These are phyloP conservation scores for Patellaria atrata DNA, from an alignment of 495 filamentous ascomycete genomes.

Conservation along the genomic window DNA sequence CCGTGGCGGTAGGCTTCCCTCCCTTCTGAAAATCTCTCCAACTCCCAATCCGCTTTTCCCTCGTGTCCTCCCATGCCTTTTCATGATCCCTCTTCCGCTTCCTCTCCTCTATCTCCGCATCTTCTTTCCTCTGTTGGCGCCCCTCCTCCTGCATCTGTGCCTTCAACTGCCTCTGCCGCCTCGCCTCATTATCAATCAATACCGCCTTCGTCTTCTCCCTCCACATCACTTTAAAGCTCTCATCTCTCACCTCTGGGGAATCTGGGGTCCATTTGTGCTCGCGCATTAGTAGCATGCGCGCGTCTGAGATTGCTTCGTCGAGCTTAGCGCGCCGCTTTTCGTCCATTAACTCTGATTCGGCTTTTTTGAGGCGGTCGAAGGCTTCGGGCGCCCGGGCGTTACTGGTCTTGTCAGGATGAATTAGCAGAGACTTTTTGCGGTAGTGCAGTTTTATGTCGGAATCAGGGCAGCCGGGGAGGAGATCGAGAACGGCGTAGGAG, in stretches of 20 bases:
- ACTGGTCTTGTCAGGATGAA: conserved; percentile 95
- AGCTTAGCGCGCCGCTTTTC: conserved; percentile 76
- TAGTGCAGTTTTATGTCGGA: conserved; percentile 91
- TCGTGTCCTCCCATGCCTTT: conserved; percentile 81
- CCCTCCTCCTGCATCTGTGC: conserved; percentile 96
- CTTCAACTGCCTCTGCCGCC: conserved; percentile 72
- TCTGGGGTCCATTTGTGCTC: conserved; percentile 88
- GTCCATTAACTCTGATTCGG: conserved; percentile 79
- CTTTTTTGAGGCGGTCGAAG: conserved; percentile 93
- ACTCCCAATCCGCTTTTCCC: conserved; percentile 81
- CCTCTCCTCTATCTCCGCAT: conserved; percentile 72
- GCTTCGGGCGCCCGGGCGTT: conserved; percentile 87
- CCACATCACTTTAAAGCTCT: conserved; percentile 73
- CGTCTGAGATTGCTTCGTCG: conserved; percentile 91
- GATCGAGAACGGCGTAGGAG: conserved; percentile 89
- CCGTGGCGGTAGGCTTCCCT: conserved; percentile 25
- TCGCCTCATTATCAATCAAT: conserved; percentile 81
- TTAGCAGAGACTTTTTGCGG: conserved; percentile 90
- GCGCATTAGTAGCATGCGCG: conserved; percentile 82
- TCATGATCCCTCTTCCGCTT: conserved; percentile 91
- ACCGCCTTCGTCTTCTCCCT: conserved; percentile 82
- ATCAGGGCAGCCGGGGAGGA: conserved; percentile 88
- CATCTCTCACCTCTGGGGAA: conserved; percentile 67
- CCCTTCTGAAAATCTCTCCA: conserved; percentile 87
- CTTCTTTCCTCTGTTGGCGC: conserved; percentile 69